Base-by-base conservation (phyloP, 768 basidiomycete species). In the Pholiota molesta region DNA sequence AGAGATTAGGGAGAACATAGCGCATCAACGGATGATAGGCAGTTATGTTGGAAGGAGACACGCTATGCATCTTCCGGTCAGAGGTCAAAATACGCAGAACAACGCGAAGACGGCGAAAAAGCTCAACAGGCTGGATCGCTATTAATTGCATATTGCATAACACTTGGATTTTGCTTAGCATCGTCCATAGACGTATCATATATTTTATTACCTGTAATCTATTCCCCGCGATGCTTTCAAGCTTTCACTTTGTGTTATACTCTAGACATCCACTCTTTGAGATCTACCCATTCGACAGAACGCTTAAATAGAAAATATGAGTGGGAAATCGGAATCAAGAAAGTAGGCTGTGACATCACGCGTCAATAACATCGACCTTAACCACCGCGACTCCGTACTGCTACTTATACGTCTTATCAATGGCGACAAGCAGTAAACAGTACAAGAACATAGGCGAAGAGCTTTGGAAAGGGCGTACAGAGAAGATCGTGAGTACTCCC, bases 41-140 rank as follows among this genome's bases (percentile, higher is more conserved):
- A 94, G 91, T 67, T 96, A 97, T 75, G 87, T 94, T 55, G 97
- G 97, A 54, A 87, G 87, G 80, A 81, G 95, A 75, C 97, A 99
- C 73, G 94, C 94, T 8, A 94, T 95, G 89, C 86, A 89, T 61
- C 76, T 97, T 49, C 97, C 97, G 3, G 97, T 99, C 62, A 85
- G 97, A 74, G 97, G 97, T 60, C 97, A 99, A 77, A 90, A 90
- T 59, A 98, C 96, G 4, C 89, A 88, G 74, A 89, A 84, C 58
- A 99, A 99, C 71, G 95, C 94, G 57, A 86, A 82, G 76, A 97
- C 94, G 49, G 97, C 97, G 35, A 90, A 78, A 76, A 95, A 89
- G 76, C 87, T 98, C 77, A 99, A 99, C 81, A 84, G 86, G 71
- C 76, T 96, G 66, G 89, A 91, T 60, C 83, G 96, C 45, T 76